Base-by-base conservation (phyloP, 1,139 yeast species). In the Taiozyma sp. region DNA sequence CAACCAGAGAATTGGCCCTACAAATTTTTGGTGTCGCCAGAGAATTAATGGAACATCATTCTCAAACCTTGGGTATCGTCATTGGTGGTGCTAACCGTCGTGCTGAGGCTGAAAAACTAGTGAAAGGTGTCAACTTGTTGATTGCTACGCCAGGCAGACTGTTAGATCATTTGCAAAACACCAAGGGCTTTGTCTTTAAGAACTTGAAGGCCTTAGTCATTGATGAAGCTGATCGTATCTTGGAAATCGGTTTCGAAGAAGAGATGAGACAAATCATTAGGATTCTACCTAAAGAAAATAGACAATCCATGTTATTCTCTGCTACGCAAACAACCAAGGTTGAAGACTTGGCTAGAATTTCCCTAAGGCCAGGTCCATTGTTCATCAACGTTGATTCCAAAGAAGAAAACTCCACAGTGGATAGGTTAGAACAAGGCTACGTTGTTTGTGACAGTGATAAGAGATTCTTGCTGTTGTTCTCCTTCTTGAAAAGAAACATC, bases 261-360 rank as follows among this genome's bases (percentile, higher is more conserved):
- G 98, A 93, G 75, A 93, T 93, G 98, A 87, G 81, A 70, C 98
- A 95, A 72, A 93, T 93, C 65, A 90, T 93, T 66, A 89, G 87
- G 71, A 89, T 95, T 57, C 76, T 95, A 65, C 99, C 99, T 47
- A 87, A 83, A 58, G 96, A 91, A 59, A 92, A 87, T 60, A 86
- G 99, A 72, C 99, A 93, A 71, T 80, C 97, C 43, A 93, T 93
- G 98, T 75, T 93, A 61, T 93, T 95, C 68, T 91, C 98, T 16
- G 99, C 99, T 48, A 93, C 99, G 1, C 99, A 93, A 70, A 93
- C 99, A 42, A 93, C 98, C 45, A 95, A 95, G 74, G 99, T 93
- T 57, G 98, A 93, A 68, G 99, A 95, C 73, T 78, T 93, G 66
- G 99, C 99, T 24, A 82, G 99, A 71, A 93, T 95, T 50, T 93